Evolutionary conservation across 176 grass and related monocot species (phyloP), one percentile per base, ranked within the genome.

Genomic region (Triticum timopheevii): DNA sequence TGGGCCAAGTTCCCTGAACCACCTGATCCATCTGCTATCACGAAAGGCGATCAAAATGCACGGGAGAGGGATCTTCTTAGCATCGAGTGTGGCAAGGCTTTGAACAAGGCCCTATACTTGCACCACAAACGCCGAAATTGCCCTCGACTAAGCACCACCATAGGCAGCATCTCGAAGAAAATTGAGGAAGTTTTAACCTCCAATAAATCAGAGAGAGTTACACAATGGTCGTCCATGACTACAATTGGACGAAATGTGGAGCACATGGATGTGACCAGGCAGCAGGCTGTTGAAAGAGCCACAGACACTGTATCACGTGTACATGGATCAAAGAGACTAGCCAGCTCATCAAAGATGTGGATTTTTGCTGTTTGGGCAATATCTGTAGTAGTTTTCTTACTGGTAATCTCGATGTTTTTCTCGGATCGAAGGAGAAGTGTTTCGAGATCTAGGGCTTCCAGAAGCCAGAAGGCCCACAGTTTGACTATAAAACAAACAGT

Each of bases 1-100:
- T 98, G 94, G 97, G 84, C 88, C 42, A 94, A 87, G 84, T 96
- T 98, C 80, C 97, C 92, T 80, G 92, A 98, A 71, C 90, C 97
- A 61, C 96, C 97, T 78, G 90, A 98, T 87, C 92, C 90, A n/a
- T 78, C 87, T 87, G 86, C 80, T 62, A 42, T 98, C 81, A 70
- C 71, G 22, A 77, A 65, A 73, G 67, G 78, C 35, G 84, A 90
- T 89, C 63, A 82, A 76, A 68, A 83, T 77, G 85, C 86, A 74
- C 64, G 87, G 83, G 89, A 93, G 44, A 98, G 92, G 77, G 97
- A 94, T 93, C 85, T 90, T 82, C 92, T 98, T 25, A 98, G 94
- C 86, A 98, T 98, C 69, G 97, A 94, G 80, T 98, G 97, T 17
- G 97, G 86, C 0, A 91, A 87, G 79, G 81, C 88, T 67, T 87